Conservation (phyloP, 139 green algal genomes). For the Marvania coccoides region DNA sequence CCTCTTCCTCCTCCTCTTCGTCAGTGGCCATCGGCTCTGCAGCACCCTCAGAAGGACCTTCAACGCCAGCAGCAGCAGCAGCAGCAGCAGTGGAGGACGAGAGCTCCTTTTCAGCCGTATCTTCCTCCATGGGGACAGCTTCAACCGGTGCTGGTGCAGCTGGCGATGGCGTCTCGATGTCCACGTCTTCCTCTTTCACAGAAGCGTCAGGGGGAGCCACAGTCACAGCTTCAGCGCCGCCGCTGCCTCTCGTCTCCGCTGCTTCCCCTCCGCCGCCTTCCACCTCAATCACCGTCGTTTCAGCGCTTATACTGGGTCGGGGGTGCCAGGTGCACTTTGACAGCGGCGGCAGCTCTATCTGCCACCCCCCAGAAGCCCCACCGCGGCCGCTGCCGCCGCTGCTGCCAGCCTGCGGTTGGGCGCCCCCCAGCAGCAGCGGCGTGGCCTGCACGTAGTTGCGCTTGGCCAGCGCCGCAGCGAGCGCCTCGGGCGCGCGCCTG, state of each 20-base stretch:
- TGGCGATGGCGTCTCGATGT: no score
- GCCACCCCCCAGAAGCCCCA: no score
- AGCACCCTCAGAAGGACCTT: background rate
- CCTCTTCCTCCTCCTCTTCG: background rate
- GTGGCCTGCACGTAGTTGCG: slow-evolving; percentile 36
- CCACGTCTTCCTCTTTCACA: background rate
- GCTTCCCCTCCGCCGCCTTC: background rate
- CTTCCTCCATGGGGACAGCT: no score
- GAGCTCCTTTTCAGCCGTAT: background rate
- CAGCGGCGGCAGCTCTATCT: no score
- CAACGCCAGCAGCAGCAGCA: background rate
- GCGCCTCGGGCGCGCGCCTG: slow-evolving; percentile 43
- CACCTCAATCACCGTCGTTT: background rate
- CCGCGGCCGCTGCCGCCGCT: background rate
- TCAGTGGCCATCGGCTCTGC: background rate
- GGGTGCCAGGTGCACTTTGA: no score
- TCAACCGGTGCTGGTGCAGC: no score
- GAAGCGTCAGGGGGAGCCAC: background rate
- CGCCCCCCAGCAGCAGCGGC: slow-evolving; percentile 32
- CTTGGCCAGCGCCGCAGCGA: slow-evolving; percentile 48
- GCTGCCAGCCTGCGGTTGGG: background rate
- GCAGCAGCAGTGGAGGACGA: background rate
- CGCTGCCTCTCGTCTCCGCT: background rate
- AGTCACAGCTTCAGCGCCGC: background rate
- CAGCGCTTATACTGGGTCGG: background rate